Conservation (phyloP, 805 yeast species). For the Starmerella bombi region DNA sequence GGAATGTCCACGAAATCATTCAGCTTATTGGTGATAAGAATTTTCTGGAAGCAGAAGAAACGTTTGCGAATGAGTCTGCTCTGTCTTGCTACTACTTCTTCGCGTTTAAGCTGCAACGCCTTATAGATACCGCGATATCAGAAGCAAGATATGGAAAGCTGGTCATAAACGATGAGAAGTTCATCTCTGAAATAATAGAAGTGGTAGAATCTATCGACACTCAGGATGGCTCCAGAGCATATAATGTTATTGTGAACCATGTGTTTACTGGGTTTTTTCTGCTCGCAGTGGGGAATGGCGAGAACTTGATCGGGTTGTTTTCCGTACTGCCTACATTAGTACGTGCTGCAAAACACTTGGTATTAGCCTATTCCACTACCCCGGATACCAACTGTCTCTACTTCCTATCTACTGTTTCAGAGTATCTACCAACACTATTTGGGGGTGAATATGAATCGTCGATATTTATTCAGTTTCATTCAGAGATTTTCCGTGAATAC, state of each 20-base stretch:
- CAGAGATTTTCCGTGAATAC: too few relatives aligned
- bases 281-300: background rate
- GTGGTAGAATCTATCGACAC: conserved; percentile 4
- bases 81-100: conserved; percentile 9
- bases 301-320: background rate
- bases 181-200: conserved; percentile 8
- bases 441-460: background rate
- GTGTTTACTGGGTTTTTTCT: conserved; percentile 9
- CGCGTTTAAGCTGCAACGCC: conserved; percentile 9
- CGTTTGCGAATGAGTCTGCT: conserved; percentile 1
- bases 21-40: background rate
- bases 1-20: background rate
- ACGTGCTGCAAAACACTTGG: background rate
- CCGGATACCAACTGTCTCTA: background rate
- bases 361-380: background rate
- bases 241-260: conserved; percentile 11
- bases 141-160: background rate
- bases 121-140: conserved; percentile 4
- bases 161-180: conserved; percentile 1
- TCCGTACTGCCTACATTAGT: conserved; percentile 5
- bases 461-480: too few relatives aligned
- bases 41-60: background rate
- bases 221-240: conserved; percentile 2
- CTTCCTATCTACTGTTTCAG: background rate
- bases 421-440: background rate